A percentile compares a stretch with the other conserved stretches of the same genome.
Conservation (phyloP, 495 filamentous ascomycete genomes). For the Aspergillus incahuasiensis region DNA sequence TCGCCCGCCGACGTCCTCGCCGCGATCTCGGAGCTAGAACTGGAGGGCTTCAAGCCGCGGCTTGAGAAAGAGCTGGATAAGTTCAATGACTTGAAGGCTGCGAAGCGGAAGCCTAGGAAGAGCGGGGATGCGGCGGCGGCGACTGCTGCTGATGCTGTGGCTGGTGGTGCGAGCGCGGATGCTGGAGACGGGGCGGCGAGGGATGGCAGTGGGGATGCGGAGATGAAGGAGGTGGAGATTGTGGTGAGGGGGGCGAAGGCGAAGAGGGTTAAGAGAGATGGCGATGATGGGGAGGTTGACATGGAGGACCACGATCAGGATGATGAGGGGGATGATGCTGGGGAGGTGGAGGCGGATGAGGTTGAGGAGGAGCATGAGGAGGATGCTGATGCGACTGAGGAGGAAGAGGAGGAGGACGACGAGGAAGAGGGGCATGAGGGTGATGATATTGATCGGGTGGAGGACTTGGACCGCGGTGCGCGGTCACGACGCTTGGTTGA, state of each 20-base stretch:
- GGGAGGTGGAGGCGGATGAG: conserved; percentile 47
- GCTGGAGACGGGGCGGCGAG: conserved; percentile 36
- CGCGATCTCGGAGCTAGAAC: conserved; percentile 79
- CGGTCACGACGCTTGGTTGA: conserved; percentile 27
- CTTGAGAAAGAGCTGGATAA: conserved; percentile 55
- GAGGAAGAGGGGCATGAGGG: conserved; percentile 36
- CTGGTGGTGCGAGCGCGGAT: conserved; percentile 41
- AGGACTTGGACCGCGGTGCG: conserved; percentile 47
- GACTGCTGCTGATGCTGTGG: conserved; percentile 37
- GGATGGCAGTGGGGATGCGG: conserved; percentile 37
- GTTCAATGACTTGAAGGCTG: conserved; percentile 58
- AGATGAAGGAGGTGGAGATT: conserved; percentile 28
- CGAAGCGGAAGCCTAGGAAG: conserved; percentile 60
- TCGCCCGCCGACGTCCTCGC: conserved; percentile 77
- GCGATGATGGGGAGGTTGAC: conserved; percentile 51
- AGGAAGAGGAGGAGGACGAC: conserved; percentile 35
- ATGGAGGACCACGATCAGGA: conserved; percentile 50
- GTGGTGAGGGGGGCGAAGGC: conserved; percentile 29
- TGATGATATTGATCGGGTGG: conserved; percentile 62
- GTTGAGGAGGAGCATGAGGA: conserved; percentile 52
- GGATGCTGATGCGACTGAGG: conserved; percentile 46
- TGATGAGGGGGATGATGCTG: conserved; percentile 48
- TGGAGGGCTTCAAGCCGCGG: conserved; percentile 65
- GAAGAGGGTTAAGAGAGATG: conserved; percentile 42
- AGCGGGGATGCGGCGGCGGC: conserved; percentile 19